Percentiles rank a stretch among this genome's conserved stretches.
Conservation (phyloP, 805 yeast species). For the Starmerella geochares region DNA sequence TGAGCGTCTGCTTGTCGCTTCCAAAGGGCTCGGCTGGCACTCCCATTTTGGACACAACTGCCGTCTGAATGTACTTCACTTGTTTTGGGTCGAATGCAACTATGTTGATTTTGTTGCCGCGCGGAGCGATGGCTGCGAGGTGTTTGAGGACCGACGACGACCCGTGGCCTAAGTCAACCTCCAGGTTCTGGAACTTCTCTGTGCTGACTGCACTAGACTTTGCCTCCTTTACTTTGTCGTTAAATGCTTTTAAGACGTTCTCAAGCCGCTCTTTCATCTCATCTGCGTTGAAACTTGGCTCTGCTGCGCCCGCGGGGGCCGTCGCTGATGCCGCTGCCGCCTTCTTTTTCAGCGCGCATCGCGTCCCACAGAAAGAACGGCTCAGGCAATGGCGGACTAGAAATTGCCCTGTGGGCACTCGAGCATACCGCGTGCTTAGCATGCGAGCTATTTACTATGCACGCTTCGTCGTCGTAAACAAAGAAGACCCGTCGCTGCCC, state of each 20-base stretch:
- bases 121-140: conserved; percentile 31
- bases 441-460: no score
- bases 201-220: conserved; percentile 65
- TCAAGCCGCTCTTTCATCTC: conserved; percentile 18
- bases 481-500: no score
- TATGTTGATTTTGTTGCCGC: conserved; percentile 38
- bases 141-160: conserved; percentile 40
- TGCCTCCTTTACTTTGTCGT: conserved; percentile 48
- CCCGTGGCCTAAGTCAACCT: conserved; percentile 41
- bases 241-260: conserved; percentile 33
- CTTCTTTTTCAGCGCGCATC: conserved; percentile 12
- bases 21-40: conserved; percentile 74
- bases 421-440: no score
- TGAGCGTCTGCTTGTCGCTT: conserved; percentile 59
- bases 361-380: no score
- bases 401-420: no score
- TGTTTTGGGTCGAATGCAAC: conserved; percentile 81
- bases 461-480: no score
- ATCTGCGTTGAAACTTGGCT: conserved; percentile 9
- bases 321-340: not conserved
- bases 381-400: no score
- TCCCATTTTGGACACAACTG: conserved; percentile 58
- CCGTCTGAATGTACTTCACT: conserved; percentile 56
- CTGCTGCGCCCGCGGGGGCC: conserved; percentile 3
- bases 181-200: conserved; percentile 50